Conservation (phyloP, 495 filamentous ascomycete genomes). For the Xanthoparmelia taractica region DNA sequence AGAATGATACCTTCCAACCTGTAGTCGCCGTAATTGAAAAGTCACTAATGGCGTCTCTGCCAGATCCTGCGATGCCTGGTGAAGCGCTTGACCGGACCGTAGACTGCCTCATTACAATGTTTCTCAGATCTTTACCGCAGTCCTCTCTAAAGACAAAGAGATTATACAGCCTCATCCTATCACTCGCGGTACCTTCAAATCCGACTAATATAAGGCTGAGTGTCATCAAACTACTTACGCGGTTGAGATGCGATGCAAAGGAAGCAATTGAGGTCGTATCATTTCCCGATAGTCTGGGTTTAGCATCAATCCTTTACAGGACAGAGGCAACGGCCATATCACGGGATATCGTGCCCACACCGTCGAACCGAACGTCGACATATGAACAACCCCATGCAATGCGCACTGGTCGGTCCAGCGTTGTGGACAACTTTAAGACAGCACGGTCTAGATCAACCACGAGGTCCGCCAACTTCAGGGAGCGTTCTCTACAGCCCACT, state of each 20-base stretch:
- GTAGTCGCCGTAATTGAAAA: conserved; percentile 6
- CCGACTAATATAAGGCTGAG: conserved; percentile 64
- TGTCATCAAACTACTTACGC: conserved; percentile 76
- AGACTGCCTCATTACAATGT: conserved; percentile 46
- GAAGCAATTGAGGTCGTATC: conserved; percentile 60
- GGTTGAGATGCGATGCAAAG: conserved; percentile 71
- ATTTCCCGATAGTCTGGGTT: conserved; percentile 56
- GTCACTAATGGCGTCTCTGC: not conserved
- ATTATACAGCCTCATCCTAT: conserved; percentile 60
- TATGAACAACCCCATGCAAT: conserved; percentile 25
- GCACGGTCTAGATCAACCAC: conserved; percentile 33
- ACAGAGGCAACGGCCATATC: conserved; percentile 43
- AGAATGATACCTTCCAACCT: conserved; percentile 9
- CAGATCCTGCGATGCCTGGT: not conserved
- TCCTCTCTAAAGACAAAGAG: conserved; percentile 59
- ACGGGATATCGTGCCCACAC: conserved; percentile 9
- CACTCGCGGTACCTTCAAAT: conserved; percentile 48
- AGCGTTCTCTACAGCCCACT: conserved; percentile 34
- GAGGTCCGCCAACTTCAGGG: conserved; percentile 26
- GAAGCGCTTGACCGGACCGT: conserved; percentile 37
- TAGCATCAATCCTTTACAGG: conserved; percentile 65
- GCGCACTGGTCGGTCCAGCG: conserved; percentile 25
- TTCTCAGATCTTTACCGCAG: conserved; percentile 50
- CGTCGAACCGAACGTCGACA: conserved; percentile 20
- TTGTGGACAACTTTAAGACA: conserved; percentile 16